A percentile compares a stretch with the other conserved stretches of the same genome.
Conservation (phyloP, 2,329 filamentous ascomycete genomes). For the Trichoderma koningii region DNA sequence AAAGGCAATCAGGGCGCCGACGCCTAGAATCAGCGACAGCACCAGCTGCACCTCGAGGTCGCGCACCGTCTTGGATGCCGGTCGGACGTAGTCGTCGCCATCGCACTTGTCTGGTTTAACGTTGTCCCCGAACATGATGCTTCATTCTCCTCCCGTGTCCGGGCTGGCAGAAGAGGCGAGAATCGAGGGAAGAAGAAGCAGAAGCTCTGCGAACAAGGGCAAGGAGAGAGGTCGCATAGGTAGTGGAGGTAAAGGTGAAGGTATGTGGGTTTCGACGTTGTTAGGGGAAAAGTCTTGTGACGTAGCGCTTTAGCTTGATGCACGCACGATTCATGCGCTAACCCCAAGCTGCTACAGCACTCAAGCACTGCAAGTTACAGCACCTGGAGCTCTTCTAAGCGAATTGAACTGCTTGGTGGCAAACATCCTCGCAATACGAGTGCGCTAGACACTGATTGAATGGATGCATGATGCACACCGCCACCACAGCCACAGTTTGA, state of each 20-base stretch:
- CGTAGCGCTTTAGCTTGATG: slow-evolving; percentile 17
- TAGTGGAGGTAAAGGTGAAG: neutral
- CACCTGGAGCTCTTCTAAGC: neutral
- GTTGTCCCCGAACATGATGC: slow-evolving; percentile 27
- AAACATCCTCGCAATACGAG: neutral
- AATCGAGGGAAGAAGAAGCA: neutral
- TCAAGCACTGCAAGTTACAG: neutral
- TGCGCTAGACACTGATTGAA: neutral
- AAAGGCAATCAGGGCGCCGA: slow-evolving; percentile 73
- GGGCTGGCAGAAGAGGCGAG: neutral
- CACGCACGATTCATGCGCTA: slow-evolving; percentile 22
- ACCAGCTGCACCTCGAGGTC: slow-evolving; percentile 66
- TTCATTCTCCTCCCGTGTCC: slow-evolving; percentile 7
- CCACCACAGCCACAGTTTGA: slow-evolving; percentile 12
- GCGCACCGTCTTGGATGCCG: slow-evolving; percentile 39
- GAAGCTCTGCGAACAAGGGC: neutral
- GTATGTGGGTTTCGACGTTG: neutral
- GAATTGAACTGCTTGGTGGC: slow-evolving; percentile 13
- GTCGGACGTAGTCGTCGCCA: slow-evolving; percentile 32
- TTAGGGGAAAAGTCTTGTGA: slow-evolving; percentile 13
- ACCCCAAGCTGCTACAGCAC: neutral
- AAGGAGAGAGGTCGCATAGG: neutral
- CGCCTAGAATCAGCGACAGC: slow-evolving; percentile 69
- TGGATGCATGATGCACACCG: slow-evolving; percentile 16
- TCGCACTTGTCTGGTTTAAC: slow-evolving; percentile 33